These are phyloP conservation scores for Actinomortierella ambigua DNA, from an alignment of 371 early-diverging fungal species.

Conservation along the genomic window DNA sequence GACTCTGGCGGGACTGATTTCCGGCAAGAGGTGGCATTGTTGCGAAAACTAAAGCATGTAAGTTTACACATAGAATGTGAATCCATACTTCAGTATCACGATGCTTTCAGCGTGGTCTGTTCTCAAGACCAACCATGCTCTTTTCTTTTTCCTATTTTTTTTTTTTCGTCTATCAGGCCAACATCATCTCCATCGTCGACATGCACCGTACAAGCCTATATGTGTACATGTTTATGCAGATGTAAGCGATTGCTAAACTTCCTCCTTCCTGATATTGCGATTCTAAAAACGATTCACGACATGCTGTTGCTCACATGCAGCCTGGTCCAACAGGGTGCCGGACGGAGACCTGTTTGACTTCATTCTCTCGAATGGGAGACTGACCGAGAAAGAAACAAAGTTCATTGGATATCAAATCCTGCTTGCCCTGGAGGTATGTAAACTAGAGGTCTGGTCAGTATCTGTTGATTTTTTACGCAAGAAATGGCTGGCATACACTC, in stretches of 20 bases:
- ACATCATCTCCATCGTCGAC: constrained; percentile 58
- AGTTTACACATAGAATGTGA: not conserved
- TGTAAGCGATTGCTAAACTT: constrained; percentile 16
- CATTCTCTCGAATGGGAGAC: constrained; percentile 37
- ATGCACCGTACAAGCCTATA: constrained; percentile 50
- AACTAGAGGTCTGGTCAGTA: not conserved
- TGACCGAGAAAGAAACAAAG: constrained; percentile 57
- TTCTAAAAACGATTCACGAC: not conserved
- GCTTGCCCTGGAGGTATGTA: constrained; percentile 47
- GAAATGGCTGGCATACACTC: no score
- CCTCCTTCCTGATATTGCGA: not conserved
- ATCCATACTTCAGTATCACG: not conserved
- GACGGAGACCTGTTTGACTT: constrained; percentile 68
- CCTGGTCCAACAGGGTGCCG: constrained; percentile 25
- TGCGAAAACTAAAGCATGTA: constrained; percentile 54
- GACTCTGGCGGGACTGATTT: constrained; percentile 30
- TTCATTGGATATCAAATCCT: constrained; percentile 57
- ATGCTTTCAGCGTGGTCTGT: not conserved
- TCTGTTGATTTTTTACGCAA: no score
- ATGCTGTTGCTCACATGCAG: not conserved
- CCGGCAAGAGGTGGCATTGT: constrained; percentile 53
- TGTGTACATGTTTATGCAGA: constrained; percentile 60
- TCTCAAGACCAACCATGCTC: not conserved
- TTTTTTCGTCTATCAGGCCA: constrained; percentile 26
- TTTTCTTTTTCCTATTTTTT: not conserved